phyloP scores from a whole-genome alignment of 371 early-diverging fungal genomes.

The Chytridium lagenaria region DNA sequence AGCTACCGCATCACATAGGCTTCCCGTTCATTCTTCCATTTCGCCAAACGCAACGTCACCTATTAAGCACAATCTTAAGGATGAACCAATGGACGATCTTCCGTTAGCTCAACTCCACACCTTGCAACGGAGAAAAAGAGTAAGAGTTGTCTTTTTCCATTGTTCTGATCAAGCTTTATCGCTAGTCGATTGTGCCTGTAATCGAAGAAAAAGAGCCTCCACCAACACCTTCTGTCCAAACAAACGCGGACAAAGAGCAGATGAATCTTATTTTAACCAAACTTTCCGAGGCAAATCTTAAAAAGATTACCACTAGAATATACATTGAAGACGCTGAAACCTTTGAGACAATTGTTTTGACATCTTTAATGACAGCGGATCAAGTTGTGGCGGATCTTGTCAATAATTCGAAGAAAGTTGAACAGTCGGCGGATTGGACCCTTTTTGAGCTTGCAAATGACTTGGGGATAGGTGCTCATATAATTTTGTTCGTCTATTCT shows the following conservation, averaged over 20 bases:
- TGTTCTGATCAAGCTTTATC: neutral
- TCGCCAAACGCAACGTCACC: neutral
- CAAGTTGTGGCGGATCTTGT: conserved; percentile 73
- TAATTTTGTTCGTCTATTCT: conserved; percentile 11
- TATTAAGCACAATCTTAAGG: neutral
- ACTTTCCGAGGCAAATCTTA: conserved; percentile 19
- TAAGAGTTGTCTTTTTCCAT: neutral
- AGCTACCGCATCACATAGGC: neutral
- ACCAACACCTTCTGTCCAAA: neutral
- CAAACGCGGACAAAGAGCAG: neutral
- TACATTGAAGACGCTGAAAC: conserved; percentile 78
- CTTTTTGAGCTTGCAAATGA: conserved; percentile 88
- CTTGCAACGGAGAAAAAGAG: neutral
- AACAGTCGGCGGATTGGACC: conserved; percentile 71
- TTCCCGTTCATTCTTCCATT: neutral
- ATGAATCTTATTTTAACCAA: conserved; percentile 8
- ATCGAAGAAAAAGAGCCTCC: neutral
- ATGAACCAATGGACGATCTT: conserved; percentile 17
- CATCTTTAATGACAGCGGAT: conserved; percentile 72
- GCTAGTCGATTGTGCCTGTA: neutral
- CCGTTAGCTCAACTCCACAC: conserved; percentile 15
- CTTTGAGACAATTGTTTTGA: conserved; percentile 78
- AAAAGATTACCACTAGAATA: conserved; percentile 76
- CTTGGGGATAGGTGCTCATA: conserved; percentile 57
- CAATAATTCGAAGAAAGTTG: conserved; percentile 64